These are phyloP conservation scores for Venturia asperata DNA, from an alignment of 2,329 filamentous ascomycete genomes.

Conservation along the genomic window DNA sequence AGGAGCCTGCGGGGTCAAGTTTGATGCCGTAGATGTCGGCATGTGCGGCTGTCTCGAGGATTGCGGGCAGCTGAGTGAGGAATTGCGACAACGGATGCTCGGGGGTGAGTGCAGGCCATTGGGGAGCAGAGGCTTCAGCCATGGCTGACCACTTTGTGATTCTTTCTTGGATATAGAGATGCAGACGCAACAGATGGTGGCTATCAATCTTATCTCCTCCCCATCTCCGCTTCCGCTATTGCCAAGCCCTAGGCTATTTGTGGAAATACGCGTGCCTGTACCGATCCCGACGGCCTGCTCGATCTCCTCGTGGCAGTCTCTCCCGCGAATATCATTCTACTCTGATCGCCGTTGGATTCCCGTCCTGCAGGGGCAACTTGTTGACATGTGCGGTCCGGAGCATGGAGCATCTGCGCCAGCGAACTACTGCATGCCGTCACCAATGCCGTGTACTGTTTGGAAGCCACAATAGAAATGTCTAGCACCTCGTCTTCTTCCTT, in stretches of 20 bases:
- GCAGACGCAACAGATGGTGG: neutral
- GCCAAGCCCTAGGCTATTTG: no score
- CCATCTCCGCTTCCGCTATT: neutral
- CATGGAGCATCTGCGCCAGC: neutral
- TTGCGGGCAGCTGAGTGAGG: conserved; percentile 50
- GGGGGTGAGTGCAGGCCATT: conserved; percentile 32
- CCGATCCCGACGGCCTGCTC: neutral
- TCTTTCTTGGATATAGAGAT: neutral
- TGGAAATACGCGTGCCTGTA: no score
- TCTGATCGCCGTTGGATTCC: neutral
- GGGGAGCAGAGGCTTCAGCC: neutral
- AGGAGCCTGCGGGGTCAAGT: conserved; percentile 40
- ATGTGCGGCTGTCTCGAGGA: conserved; percentile 54
- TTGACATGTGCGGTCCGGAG: neutral
- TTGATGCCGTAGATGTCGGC: conserved; percentile 82
- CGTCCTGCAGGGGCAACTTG: neutral
- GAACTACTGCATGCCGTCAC: conserved; percentile 1
- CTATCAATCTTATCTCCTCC: conserved; percentile 9
- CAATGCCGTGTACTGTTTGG: neutral
- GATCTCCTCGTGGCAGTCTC: neutral
- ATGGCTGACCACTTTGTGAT: neutral
- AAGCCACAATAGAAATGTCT: neutral
- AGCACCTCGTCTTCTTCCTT: neutral
- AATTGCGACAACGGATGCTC: conserved; percentile 48
- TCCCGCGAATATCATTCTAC: neutral